These are phyloP conservation scores for Diaporthe australafricana DNA, from an alignment of 2,329 filamentous ascomycete species.

Conservation along the genomic window DNA sequence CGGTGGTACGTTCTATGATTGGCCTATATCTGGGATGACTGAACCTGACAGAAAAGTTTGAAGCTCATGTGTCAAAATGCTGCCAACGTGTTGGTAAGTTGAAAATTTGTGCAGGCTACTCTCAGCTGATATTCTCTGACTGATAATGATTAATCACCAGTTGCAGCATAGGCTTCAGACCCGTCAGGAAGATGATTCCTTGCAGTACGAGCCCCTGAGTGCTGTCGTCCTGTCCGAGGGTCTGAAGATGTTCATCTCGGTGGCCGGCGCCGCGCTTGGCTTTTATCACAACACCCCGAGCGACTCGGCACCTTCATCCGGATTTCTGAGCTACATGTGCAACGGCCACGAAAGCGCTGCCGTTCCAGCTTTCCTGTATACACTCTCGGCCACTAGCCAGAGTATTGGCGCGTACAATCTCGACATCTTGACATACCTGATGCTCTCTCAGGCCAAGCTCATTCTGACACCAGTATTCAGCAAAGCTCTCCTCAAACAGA, in stretches of 20 bases:
- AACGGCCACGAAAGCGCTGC: background rate
- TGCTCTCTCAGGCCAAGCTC: constrained; percentile 13
- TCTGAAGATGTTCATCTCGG: background rate
- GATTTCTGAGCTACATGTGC: background rate
- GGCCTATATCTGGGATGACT: background rate
- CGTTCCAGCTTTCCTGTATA: background rate
- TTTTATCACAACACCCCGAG: background rate
- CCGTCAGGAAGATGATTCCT: background rate
- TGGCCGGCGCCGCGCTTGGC: background rate
- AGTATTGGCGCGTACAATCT: background rate
- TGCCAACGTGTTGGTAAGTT: background rate
- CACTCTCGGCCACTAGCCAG: background rate
- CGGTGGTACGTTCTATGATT: background rate
- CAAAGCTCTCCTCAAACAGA: background rate
- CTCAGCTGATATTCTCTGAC: background rate
- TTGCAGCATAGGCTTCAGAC: constrained; percentile 11
- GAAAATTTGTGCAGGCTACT: background rate
- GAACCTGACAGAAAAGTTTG: background rate
- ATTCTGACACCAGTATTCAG: constrained; percentile 7
- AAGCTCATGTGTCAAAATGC: constrained; percentile 3
- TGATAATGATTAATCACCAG: background rate
- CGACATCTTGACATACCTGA: constrained; percentile 7
- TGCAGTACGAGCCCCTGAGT: constrained; percentile 3
- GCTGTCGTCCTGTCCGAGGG: background rate
- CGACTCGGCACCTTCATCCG: background rate